Base-by-base conservation (phyloP, 192 early-diverging fungal species). In the Tieghemiomyces parasiticus region DNA sequence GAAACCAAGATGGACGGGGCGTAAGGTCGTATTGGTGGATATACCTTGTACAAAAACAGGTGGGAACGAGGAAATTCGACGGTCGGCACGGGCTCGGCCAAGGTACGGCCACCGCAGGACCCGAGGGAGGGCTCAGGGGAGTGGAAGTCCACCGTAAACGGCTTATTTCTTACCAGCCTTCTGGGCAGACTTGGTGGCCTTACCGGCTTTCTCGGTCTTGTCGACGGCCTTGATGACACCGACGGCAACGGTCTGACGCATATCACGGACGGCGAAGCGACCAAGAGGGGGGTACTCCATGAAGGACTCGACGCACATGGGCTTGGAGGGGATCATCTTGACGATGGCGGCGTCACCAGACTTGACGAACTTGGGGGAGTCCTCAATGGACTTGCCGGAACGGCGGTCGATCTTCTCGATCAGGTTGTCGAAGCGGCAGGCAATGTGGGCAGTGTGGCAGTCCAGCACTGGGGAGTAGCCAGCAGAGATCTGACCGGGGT, bases 181-280 rank as follows among this genome's bases (percentile, higher is more conserved):
- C 64, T 56, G 73, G 61, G 78, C 85, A 61, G 86, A 78, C 77
- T 88, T 86, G 79, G 86, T 85, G 71, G 72, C 72, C 82, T 88
- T 88, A 65, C 79, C 78, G 46, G 74, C 31, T 71, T 87, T 86
- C 35, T 88, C 88, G 64, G 79, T 79, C 80, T 92, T 92, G 67
- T 84, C 80, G 60, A 92, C 90, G 62, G 70, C 45, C 87, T 95
- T 95, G 77, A 95, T 89, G 78, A 95, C 88, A 81, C 92, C 92
- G 70, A 95, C 90, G 64, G 91, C 91, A 63, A 95, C 90, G 73
- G 92, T 95, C 73, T 92, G 91, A 77, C 92, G 79, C 91, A 93
- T 92, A 66, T 95, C 92, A 85, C 92, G 88, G 74, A 95, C 87
- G 67, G 91, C 92, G 78, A 95, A 95, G 74, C 92, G 89, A 68